Conservation (phyloP, 805 yeast genomes). For the Candida corydali region DNA sequence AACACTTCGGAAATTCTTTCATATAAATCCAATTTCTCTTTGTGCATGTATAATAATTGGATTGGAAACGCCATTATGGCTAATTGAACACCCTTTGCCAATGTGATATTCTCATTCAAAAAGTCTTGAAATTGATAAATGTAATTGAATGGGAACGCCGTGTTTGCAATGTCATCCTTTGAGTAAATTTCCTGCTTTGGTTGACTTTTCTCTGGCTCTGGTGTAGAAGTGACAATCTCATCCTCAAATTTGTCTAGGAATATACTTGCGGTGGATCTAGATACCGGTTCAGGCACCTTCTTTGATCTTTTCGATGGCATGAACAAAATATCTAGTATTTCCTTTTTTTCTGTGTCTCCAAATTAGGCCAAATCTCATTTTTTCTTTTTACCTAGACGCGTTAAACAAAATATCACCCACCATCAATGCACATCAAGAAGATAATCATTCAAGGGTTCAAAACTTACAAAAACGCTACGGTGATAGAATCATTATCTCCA, state of each 20-base stretch:
- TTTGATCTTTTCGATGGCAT: slow-evolving; percentile 5
- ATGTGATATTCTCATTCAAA: slow-evolving; percentile 28
- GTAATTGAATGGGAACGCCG: slow-evolving; percentile 20
- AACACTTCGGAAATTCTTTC: slow-evolving; percentile 19
- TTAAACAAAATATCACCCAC: too few species aligned
- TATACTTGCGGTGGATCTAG: slow-evolving; percentile 13
- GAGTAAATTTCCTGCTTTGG: background rate
- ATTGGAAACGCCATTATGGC: slow-evolving; percentile 24
- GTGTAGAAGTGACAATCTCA: background rate
- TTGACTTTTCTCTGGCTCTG: background rate
- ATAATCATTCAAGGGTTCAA: slow-evolving; percentile 89
- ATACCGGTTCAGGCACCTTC: background rate
- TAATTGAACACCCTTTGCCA: slow-evolving; percentile 28
- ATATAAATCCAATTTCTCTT: slow-evolving; percentile 11
- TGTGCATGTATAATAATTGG: slow-evolving; percentile 27
- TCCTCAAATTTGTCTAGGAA: slow-evolving; percentile 10
- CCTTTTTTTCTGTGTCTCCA: too few species aligned
- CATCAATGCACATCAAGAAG: slow-evolving; percentile 37
- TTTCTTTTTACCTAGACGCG: too few species aligned
- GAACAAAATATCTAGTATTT: slow-evolving; percentile 1
- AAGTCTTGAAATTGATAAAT: slow-evolving; percentile 35
- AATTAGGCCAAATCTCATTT: too few species aligned
- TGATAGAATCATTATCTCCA: slow-evolving; percentile 73
- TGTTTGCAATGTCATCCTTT: slow-evolving; percentile 11
- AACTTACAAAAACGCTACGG: slow-evolving; percentile 82